phyloP scores from a whole-genome alignment of 2,329 filamentous ascomycete genomes.

The Phyllachora maydis region DNA sequence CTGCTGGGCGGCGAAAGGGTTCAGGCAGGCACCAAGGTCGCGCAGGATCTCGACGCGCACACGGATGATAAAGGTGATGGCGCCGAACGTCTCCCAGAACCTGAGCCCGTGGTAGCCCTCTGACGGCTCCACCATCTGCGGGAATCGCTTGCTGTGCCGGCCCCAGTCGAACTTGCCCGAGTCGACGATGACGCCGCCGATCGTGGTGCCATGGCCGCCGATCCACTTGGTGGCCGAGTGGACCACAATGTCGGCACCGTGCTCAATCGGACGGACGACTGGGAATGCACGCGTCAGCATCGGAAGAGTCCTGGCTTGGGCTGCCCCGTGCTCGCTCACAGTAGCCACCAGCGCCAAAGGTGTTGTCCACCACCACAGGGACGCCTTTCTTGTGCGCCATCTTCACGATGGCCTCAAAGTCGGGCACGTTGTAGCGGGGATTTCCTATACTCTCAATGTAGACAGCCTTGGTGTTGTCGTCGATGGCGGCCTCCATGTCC shows the following conservation, averaged over 20 bases:
- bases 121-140: slow-evolving; percentile 75
- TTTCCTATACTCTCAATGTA: slow-evolving; percentile 90
- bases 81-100: slow-evolving; percentile 84
- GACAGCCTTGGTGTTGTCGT: slow-evolving; percentile 82
- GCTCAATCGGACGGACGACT: slow-evolving; percentile 66
- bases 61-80: slow-evolving; percentile 64
- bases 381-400: slow-evolving; percentile 51
- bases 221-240: slow-evolving; percentile 97
- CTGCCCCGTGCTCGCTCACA: too few relatives aligned
- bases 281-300: too few relatives aligned
- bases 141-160: slow-evolving; percentile 64
- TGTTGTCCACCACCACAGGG: slow-evolving; percentile 67
- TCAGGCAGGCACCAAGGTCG: slow-evolving; percentile 65
- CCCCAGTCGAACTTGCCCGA: slow-evolving; percentile 90
- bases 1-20: slow-evolving; percentile 85
- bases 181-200: slow-evolving; percentile 72
- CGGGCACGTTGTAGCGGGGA: slow-evolving; percentile 80
- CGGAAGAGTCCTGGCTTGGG: too few relatives aligned
- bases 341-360: slow-evolving; percentile 84
- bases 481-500: slow-evolving; percentile 65
- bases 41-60: slow-evolving; percentile 78
- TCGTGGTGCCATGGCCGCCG: slow-evolving; percentile 82
- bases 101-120: slow-evolving; percentile 84
- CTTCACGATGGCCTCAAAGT: slow-evolving; percentile 72
- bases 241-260: slow-evolving; percentile 84